Evolutionary conservation across 129 eudicot species (phyloP).

Genomic region (Calendula officinalis): DNA sequence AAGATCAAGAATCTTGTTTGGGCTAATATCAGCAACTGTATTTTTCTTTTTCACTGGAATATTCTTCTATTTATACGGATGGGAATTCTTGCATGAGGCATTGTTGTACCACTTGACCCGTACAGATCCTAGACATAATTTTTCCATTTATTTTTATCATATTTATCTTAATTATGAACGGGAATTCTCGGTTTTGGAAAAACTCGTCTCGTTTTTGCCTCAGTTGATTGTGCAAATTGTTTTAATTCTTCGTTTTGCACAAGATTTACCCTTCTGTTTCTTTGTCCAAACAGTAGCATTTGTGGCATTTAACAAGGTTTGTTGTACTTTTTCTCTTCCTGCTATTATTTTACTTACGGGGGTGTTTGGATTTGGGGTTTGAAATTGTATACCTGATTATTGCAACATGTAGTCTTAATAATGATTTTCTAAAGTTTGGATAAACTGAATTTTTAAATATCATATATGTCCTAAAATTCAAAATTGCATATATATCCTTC

Average conservation of each 20-base stretch:
- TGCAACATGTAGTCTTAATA: not conserved
- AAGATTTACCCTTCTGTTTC: constrained; percentile 83
- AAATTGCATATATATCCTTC: not conserved
- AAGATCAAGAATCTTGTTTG: constrained; percentile 60
- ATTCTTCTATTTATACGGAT: constrained; percentile 64
- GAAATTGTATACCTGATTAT: not conserved
- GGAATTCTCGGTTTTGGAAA: constrained; percentile 63
- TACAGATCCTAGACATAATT: constrained; percentile 94
- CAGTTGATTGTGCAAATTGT: constrained; percentile 81
- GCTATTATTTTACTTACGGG: not conserved
- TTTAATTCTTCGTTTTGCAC: constrained; percentile 59
- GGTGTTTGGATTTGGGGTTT: constrained; percentile 9
- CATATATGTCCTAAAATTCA: not conserved
- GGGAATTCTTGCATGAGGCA: constrained; percentile 92
- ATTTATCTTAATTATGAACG: constrained; percentile 78
- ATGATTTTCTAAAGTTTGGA: not conserved
- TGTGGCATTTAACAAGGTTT: constrained; percentile 96
- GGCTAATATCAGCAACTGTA: constrained; percentile 60
- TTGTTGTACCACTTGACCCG: constrained; percentile 93
- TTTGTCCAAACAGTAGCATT: constrained; percentile 89
- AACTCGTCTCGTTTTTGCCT: constrained; percentile 86
- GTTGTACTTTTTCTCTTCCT: constrained; percentile 12
- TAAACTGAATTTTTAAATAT: not conserved
- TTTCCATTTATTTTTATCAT: constrained; percentile 91
- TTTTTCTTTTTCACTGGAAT: constrained; percentile 71